These are phyloP conservation scores for Prunus campanulata DNA, from an alignment of 306 rosid species.

Conservation along the genomic window DNA sequence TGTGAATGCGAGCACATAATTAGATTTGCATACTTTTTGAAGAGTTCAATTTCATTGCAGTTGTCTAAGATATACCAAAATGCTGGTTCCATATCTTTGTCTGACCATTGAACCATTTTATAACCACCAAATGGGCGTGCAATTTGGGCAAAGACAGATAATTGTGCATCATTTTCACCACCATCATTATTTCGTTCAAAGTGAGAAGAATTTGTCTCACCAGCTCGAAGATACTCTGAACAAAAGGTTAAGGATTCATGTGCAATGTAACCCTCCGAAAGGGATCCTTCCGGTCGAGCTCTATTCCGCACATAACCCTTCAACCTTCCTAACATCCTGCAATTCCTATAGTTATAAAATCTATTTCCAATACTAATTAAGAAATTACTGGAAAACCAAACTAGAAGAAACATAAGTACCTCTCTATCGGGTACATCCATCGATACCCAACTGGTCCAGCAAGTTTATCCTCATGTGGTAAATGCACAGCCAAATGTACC, in stretches of 20 bases:
- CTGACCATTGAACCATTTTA: background rate
- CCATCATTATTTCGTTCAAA: no score
- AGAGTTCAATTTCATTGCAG: background rate
- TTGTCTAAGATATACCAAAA: background rate
- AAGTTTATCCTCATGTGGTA: background rate
- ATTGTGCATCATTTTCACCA: background rate
- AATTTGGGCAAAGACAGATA: background rate
- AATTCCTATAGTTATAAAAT: no score
- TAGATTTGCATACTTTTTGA: background rate
- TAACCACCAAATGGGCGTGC: background rate
- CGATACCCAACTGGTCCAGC: background rate
- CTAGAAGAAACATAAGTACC: background rate
- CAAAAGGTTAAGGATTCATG: background rate
- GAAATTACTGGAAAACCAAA: no score
- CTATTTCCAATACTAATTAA: no score
- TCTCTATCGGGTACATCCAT: conserved; percentile 10
- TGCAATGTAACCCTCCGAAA: background rate
- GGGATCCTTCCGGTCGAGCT: background rate
- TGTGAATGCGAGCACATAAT: no score
- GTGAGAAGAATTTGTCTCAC: background rate
- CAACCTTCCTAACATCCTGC: background rate
- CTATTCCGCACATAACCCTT: conserved; percentile 1
- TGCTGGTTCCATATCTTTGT: background rate
- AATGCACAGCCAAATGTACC: conserved; percentile 5
- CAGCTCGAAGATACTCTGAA: background rate